Percentiles rank a stretch among this genome's conserved stretches.
These are phyloP conservation scores for Magnusiomyces paraingens DNA, from an alignment of 1,139 yeast species.

Conservation along the genomic window DNA sequence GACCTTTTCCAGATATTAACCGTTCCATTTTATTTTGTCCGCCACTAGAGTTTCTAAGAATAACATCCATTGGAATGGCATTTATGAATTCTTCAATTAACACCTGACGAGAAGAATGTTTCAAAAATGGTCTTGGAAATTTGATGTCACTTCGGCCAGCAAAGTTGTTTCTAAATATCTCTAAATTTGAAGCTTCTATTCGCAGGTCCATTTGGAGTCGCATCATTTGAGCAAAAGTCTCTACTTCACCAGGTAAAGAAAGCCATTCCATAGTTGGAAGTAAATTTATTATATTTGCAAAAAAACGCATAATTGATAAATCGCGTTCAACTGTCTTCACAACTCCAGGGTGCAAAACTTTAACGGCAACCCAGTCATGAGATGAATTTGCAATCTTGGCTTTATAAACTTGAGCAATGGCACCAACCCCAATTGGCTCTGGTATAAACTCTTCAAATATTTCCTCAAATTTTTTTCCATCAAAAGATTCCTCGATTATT, in stretches of 20 bases:
- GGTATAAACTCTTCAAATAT: constrained; percentile 75
- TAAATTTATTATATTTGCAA: constrained; percentile 60
- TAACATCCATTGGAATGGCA: constrained; percentile 74
- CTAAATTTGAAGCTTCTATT: constrained; percentile 78
- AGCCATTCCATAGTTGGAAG: constrained; percentile 98
- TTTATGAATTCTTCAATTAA: constrained; percentile 79
- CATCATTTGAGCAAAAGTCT: constrained; percentile 81
- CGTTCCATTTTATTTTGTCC: constrained; percentile 51
- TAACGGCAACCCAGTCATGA: constrained; percentile 62
- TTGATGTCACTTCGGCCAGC: constrained; percentile 50
- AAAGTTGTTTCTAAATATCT: constrained; percentile 61
- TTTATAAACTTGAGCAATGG: constrained; percentile 90
- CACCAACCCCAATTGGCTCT: constrained; percentile 87
- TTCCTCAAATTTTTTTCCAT: constrained; percentile 55
- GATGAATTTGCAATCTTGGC: constrained; percentile 44
- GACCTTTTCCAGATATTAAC: constrained; percentile 77
- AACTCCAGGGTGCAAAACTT: constrained; percentile 86
- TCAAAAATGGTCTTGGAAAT: constrained; percentile 73
- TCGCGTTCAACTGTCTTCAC: constrained; percentile 70
- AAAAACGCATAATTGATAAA: constrained; percentile 70
- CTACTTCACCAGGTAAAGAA: constrained; percentile 89
- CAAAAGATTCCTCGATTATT: constrained; percentile 56
- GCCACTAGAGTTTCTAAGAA: constrained; percentile 45
- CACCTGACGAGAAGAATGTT: constrained; percentile 62
- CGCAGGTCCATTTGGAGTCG: constrained; percentile 80